These are phyloP conservation scores for Boeremia exigua DNA, from an alignment of 2,329 filamentous ascomycete species.

Conservation along the genomic window DNA sequence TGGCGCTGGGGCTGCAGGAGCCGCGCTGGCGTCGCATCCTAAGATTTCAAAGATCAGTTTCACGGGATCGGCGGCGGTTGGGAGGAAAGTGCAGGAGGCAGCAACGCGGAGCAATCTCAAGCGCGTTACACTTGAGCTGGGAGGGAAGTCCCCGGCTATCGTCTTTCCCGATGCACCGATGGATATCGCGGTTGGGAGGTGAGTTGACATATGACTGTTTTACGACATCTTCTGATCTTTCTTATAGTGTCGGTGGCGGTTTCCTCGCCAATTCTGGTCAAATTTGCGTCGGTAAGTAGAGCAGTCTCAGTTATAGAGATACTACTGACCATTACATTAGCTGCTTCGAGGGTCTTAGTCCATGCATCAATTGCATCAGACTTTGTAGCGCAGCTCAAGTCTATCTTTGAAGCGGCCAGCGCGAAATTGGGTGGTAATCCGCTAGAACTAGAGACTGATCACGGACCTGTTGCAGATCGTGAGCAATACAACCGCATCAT, in stretches of 20 bases:
- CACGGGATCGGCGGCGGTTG: constrained; percentile 48
- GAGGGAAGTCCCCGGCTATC: constrained; percentile 55
- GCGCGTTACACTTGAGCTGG: constrained; percentile 55
- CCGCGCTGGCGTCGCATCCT: constrained; percentile 48
- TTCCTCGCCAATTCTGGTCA: background rate
- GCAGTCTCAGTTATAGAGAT: constrained; percentile 37
- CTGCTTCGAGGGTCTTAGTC: constrained; percentile 58
- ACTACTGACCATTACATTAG: constrained; percentile 62
- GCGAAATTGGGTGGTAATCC: constrained; percentile 19
- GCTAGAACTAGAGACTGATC: constrained; percentile 25
- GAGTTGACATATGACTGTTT: background rate
- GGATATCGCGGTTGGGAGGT: constrained; percentile 1
- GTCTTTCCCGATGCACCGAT: constrained; percentile 55
- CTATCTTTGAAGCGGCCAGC: background rate
- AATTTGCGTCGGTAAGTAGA: background rate
- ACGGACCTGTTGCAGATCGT: constrained; percentile 31
- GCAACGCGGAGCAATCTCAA: constrained; percentile 52
- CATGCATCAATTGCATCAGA: constrained; percentile 37
- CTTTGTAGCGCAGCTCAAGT: constrained; percentile 39
- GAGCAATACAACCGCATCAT: background rate
- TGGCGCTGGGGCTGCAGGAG: constrained; percentile 38
- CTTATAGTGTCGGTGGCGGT: background rate
- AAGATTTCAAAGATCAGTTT: constrained; percentile 52
- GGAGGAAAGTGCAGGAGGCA: constrained; percentile 48
- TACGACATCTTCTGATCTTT: background rate